A percentile compares a stretch with the other conserved stretches of the same genome.
These are phyloP conservation scores for Salvia sclarea DNA, from an alignment of 305 asterid genomes.

Conservation along the genomic window DNA sequence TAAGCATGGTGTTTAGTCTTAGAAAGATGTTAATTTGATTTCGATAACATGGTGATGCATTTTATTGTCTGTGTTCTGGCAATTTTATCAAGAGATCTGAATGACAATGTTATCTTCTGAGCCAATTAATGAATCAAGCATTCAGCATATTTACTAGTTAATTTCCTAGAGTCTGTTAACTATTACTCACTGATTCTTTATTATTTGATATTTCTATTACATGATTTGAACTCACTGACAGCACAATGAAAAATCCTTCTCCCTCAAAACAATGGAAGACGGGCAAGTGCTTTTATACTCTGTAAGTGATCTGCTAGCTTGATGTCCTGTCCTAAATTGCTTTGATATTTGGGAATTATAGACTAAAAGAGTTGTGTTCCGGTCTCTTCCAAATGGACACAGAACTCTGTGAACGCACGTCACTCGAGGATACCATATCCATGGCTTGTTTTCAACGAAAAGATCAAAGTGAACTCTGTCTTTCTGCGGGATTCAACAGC, in stretches of 20 bases:
- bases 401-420: constrained; percentile 90
- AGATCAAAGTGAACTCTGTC: constrained; percentile 86
- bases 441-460: constrained; percentile 94
- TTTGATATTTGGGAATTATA: constrained; percentile 5
- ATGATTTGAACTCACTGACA: constrained; percentile 44
- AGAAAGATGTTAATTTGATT: constrained; percentile 14
- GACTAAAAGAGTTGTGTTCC: constrained; percentile 24
- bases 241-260: constrained; percentile 85
- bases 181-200: neutral
- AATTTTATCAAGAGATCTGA: constrained; percentile 7
- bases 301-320: constrained; percentile 52
- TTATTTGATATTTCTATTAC: constrained; percentile 14
- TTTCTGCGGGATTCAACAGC: constrained; percentile 98
- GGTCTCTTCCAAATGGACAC: constrained; percentile 34
- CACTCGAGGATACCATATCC: constrained; percentile 77
- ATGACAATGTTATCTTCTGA: neutral
- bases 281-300: constrained; percentile 78
- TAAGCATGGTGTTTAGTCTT: constrained; percentile 42
- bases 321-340: constrained; percentile 6
- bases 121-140: neutral
- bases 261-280: constrained; percentile 96
- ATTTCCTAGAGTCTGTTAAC: neutral
- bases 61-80: constrained; percentile 17
- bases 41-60: constrained; percentile 16
- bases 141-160: constrained; percentile 10